Percentiles rank a stretch among this genome's conserved stretches.
Conservation (phyloP, 495 filamentous ascomycete species). For the Aspergillus haitiensis region DNA sequence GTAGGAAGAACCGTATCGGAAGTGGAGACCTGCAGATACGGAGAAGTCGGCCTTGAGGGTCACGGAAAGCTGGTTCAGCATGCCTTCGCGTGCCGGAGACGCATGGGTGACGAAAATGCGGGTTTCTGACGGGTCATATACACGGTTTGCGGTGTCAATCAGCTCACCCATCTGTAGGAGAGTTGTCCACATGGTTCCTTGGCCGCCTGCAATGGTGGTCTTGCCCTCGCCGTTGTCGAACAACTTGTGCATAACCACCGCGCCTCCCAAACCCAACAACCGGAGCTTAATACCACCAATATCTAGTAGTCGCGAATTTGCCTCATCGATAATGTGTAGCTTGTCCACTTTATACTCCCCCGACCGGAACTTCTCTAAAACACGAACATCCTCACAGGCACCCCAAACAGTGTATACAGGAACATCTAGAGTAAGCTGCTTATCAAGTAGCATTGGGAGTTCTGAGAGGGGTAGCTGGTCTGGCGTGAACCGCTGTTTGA, state of each 20-base stretch:
- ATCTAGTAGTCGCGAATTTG: constrained; percentile 89
- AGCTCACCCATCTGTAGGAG: constrained; percentile 97
- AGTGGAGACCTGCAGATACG: constrained; percentile 94
- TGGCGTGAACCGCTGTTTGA: constrained; percentile 79
- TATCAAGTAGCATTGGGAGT: constrained; percentile 85
- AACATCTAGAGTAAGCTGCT: constrained; percentile 84
- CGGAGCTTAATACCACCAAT: constrained; percentile 95
- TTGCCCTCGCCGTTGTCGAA: constrained; percentile 98
- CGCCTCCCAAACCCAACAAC: constrained; percentile 89
- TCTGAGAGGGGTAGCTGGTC: constrained; percentile 92
- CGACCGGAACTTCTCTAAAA: constrained; percentile 96
- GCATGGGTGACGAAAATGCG: constrained; percentile 97
- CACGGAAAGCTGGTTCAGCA: constrained; percentile 97
- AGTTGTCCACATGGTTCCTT: constrained; percentile 99
- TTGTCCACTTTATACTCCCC: constrained; percentile 98
- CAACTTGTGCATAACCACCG: constrained; percentile 99
- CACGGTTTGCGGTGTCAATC: constrained; percentile 95
- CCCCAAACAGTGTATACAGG: constrained; percentile 99
- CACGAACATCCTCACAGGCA: constrained; percentile 96
- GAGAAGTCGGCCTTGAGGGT: constrained; percentile 98
- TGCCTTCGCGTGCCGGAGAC: constrained; percentile 92
- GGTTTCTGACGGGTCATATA: constrained; percentile 98
- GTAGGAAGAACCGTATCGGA: constrained; percentile 98
- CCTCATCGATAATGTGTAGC: constrained; percentile 97
- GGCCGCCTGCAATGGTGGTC: constrained; percentile 96